Conservation (phyloP, 1,139 yeast genomes). For the Arxiozyma telluris region DNA sequence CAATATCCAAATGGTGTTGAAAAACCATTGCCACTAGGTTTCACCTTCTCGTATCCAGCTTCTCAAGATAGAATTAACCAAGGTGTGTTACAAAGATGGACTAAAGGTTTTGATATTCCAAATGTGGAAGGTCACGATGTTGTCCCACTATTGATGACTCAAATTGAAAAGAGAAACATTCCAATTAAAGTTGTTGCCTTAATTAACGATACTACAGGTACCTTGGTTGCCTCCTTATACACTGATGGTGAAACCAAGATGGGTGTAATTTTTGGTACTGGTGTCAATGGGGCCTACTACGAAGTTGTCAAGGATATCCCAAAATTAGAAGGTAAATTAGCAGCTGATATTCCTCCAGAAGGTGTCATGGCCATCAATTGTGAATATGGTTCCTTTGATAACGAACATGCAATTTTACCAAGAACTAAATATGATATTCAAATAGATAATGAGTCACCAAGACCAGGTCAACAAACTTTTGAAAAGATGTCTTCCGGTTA, state of each 20-base stretch:
- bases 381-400: conserved; percentile 96
- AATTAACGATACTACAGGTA: conserved; percentile 96
- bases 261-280: conserved; percentile 97
- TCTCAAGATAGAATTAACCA: conserved; percentile 73
- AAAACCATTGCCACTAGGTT: conserved; percentile 64
- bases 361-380: conserved; percentile 94
- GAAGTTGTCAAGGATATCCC: conserved; percentile 69
- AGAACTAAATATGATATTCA: conserved; percentile 78
- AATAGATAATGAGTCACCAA: conserved; percentile 80
- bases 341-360: conserved; percentile 50
- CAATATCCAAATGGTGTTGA: conserved; percentile 52
- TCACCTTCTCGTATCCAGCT: conserved; percentile 92
- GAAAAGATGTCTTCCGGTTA: conserved; percentile 98
- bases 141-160: conserved; percentile 78
- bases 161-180: conserved; percentile 53
- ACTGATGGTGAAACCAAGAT: conserved; percentile 80
- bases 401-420: conserved; percentile 78
- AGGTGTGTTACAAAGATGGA: conserved; percentile 92
- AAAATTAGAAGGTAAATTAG: conserved; percentile 66
- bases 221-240: conserved; percentile 90
- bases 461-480: conserved; percentile 93
- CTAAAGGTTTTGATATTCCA: conserved; percentile 91
- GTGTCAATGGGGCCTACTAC: conserved; percentile 95
- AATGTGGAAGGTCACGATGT: conserved; percentile 94
- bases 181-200: conserved; percentile 86